A percentile compares a stretch with the other conserved stretches of the same genome.
These are phyloP conservation scores for Alternaria metachromatica DNA, from an alignment of 2,329 filamentous ascomycete genomes.

Conservation along the genomic window DNA sequence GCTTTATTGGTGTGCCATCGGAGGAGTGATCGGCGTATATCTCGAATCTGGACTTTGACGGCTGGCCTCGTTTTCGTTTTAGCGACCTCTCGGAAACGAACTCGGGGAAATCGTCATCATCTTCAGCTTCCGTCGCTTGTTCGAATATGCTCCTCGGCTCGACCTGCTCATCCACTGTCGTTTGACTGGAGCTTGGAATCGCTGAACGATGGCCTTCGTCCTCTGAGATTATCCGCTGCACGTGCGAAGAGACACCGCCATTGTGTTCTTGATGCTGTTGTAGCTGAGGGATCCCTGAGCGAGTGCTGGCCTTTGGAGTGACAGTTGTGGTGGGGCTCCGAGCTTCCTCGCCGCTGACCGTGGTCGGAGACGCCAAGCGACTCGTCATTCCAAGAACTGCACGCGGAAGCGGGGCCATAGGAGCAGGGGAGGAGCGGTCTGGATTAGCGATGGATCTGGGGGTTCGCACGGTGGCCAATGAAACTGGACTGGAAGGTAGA, in stretches of 20 bases:
- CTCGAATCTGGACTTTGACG: slow-evolving; percentile 19
- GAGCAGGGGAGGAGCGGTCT: slow-evolving; percentile 28
- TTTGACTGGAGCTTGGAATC: slow-evolving; percentile 52
- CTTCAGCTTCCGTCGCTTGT: slow-evolving; percentile 13
- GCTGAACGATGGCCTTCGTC: slow-evolving; percentile 6
- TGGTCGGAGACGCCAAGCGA: neutral
- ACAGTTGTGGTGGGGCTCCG: neutral
- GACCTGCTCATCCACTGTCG: slow-evolving; percentile 48
- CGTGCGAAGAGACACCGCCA: neutral
- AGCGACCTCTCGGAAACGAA: slow-evolving; percentile 52
- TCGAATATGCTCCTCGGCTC: slow-evolving; percentile 19
- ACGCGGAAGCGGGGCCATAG: slow-evolving; percentile 9
- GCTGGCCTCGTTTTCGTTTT: slow-evolving; percentile 50
- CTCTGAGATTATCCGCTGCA: neutral
- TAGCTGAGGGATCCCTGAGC: neutral
- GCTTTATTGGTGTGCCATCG: slow-evolving; percentile 39
- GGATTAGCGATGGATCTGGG: slow-evolving; percentile 17
- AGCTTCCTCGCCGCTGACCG: neutral
- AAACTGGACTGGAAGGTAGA: slow-evolving; percentile 32
- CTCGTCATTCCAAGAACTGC: neutral
- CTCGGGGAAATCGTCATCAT: slow-evolving; percentile 51
- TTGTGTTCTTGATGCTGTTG: neutral
- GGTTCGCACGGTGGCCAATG: slow-evolving; percentile 20
- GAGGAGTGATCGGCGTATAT: slow-evolving; percentile 30
- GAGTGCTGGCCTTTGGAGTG: slow-evolving; percentile 11